Evolutionary conservation across 768 basidiomycete genomes (phyloP), one percentile per base, ranked within the genome.

Genomic region (Kwoniella pini): DNA sequence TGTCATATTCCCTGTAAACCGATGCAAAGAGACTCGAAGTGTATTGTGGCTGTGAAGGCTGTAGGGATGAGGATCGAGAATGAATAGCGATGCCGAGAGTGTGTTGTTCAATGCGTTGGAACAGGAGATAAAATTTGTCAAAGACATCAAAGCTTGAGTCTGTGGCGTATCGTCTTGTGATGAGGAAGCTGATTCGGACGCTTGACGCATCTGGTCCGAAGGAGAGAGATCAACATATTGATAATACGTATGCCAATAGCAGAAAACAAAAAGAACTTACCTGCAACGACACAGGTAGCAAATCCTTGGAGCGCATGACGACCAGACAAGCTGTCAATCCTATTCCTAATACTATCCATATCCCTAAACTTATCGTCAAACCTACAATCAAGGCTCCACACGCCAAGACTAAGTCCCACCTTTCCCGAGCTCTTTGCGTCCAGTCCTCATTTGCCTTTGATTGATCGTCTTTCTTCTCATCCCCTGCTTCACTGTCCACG

Each of bases 1-100:
- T 0, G 69, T 68, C 60, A 72, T 66, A 21, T 63, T 54, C 10
- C 44, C 56, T 9, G 64, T 62, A 1, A 70, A 22, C 0, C 60
- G 62, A 53, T 76, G 65, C 3, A 76, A 54, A 13, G 65, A 40
- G 1, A 68, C 44, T 26, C 72, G 70, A 4, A 76, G 70, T 3
- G 60, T 36, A 30, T 45, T 50, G 19, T 45, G 58, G 42, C 15
- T 48, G 27, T n/a, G 6, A 24, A 61, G 36, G 21, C 44, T 13
- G 57, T 33, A 39, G 0, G 54, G 27, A n/a, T 63, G 59, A 4
- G 62, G 48, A 33, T 48, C 58, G 17, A 71, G 61, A 2, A 61
- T 39, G 22, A 36, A 6, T 33, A 74, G 44, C 4, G 62, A 52
- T 2, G 61, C 13, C 12, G 66, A 54, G 50, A 74, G 52, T 9